Base-by-base conservation (phyloP, 805 yeast genomes). In the Debaryomyces prosopidis region DNA sequence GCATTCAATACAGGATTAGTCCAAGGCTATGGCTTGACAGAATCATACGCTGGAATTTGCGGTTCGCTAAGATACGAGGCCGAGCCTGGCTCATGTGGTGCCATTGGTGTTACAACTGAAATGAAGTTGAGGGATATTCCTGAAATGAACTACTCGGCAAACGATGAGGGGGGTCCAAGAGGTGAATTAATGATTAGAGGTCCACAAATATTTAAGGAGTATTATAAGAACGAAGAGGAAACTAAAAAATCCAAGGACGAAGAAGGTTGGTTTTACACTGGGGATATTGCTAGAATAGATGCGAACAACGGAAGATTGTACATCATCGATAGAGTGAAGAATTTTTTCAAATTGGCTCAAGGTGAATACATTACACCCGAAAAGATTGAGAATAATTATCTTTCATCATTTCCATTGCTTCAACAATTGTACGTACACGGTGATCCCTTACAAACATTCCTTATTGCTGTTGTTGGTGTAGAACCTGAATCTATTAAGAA, bases 1-100 rank as follows among this genome's bases (percentile, higher is more conserved):
- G 73, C 82, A 1, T 73, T 87, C 43, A 80, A 78, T 49, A 62
- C 78, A 45, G 80, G 78, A 69, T 76, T 79, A 48, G 49, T 65
- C 10, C 90, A 85, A 65, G 94, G 92, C n/a, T 86, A 85, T 62
- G 92, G 91, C 3, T 71, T 82, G 33, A 81, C 87, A 5, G 89
- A 84, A 60, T 71, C 84, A n/a, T 77, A 82, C 54, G 87, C 85
- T 2, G 85, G 84, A 4, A 57, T 76, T 42, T 62, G 71, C 17
- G 52, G 70, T 61, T 60, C 70, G 46, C 60, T 59, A 38, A 65
- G 65, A 5, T 68, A 52, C 47, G 89, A 84, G 44, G 50, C 65
- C 26, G 55, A 63, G 30, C 70, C 75, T 4, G 65, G 64, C 17
- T 55, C 57, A 23, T 59, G 62, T 33, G 68, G 68, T 15, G 59